phyloP scores from a whole-genome alignment of 192 early-diverging fungal species.

The Paraglomus occultum region DNA sequence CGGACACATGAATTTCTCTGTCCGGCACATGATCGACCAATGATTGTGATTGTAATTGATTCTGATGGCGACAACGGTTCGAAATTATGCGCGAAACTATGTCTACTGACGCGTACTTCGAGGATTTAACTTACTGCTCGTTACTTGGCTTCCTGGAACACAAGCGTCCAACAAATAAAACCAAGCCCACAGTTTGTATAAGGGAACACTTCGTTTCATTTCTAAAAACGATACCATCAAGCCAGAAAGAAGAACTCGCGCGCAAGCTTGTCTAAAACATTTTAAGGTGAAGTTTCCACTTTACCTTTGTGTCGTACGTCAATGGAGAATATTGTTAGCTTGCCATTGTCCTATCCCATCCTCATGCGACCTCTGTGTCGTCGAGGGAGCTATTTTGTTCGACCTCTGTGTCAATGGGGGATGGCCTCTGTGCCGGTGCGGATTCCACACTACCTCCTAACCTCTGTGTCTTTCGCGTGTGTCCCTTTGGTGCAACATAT shows the following conservation, averaged over 20 bases:
- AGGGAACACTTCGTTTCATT: conserved; percentile 15
- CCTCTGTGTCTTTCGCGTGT: conserved; percentile 1
- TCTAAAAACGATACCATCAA: not conserved
- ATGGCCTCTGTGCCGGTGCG: not conserved
- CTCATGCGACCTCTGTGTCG: not conserved
- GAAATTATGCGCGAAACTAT: too few species aligned
- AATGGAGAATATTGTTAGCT: not conserved
- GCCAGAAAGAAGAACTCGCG: conserved; percentile 1
- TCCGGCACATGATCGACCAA: too few species aligned
- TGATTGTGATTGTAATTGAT: too few species aligned
- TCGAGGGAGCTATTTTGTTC: not conserved
- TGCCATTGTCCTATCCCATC: conserved; percentile 16
- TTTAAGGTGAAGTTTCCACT: conserved; percentile 1
- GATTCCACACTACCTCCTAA: not conserved
- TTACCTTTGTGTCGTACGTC: conserved; percentile 4
- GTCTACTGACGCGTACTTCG: conserved; percentile 12
- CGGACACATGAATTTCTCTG: too few species aligned
- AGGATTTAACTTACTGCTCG: conserved; percentile 15
- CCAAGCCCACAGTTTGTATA: conserved; percentile 4
- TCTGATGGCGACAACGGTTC: too few species aligned
- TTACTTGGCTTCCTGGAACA: conserved; percentile 5
- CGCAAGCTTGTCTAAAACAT: not conserved
- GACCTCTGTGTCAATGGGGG: conserved; percentile 16
- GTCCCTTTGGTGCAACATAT: conserved; percentile 2
- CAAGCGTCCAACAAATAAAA: not conserved